Conservation (phyloP, 2,329 filamentous ascomycete genomes). For the Juglanconis juglandina region DNA sequence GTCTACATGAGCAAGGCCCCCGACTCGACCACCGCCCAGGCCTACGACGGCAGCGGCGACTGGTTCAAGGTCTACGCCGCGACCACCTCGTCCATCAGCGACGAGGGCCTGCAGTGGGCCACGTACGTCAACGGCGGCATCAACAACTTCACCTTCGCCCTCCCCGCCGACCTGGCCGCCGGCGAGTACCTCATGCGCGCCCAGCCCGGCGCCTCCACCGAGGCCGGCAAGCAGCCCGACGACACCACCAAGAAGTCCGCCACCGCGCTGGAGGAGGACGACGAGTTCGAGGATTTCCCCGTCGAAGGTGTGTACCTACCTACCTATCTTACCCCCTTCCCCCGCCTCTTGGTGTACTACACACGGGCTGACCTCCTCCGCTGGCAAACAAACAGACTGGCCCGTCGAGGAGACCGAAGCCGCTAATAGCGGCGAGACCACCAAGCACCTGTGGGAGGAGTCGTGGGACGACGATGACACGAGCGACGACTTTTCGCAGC, state of each 20-base stretch:
- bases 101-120: slow-evolving; percentile 30
- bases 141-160: slow-evolving; percentile 33
- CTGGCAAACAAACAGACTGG: slow-evolving; percentile 65
- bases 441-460: slow-evolving; percentile 91
- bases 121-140: slow-evolving; percentile 26
- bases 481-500: slow-evolving; percentile 90
- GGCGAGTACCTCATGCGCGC: slow-evolving; percentile 41
- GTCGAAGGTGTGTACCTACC: slow-evolving; percentile 69
- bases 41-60: slow-evolving; percentile 33
- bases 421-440: slow-evolving; percentile 63
- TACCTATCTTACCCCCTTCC: slow-evolving; percentile 1
- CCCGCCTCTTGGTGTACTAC: background rate
- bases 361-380: background rate
- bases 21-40: slow-evolving; percentile 27
- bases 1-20: slow-evolving; percentile 37
- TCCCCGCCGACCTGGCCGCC: slow-evolving; percentile 27
- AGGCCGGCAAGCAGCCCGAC: slow-evolving; percentile 36
- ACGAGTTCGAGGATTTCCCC: slow-evolving; percentile 98
- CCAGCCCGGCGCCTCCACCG: slow-evolving; percentile 35
- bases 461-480: slow-evolving; percentile 99
- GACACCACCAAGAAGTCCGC: slow-evolving; percentile 58
- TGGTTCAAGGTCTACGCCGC: slow-evolving; percentile 37
- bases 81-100: slow-evolving; percentile 27
- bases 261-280: slow-evolving; percentile 84
- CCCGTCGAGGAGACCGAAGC: slow-evolving; percentile 84